Evolutionary conservation across 164 flowering plant genomes (phyloP), one percentile per base, ranked within the genome.

Genomic region (Hamamelis virginiana): DNA sequence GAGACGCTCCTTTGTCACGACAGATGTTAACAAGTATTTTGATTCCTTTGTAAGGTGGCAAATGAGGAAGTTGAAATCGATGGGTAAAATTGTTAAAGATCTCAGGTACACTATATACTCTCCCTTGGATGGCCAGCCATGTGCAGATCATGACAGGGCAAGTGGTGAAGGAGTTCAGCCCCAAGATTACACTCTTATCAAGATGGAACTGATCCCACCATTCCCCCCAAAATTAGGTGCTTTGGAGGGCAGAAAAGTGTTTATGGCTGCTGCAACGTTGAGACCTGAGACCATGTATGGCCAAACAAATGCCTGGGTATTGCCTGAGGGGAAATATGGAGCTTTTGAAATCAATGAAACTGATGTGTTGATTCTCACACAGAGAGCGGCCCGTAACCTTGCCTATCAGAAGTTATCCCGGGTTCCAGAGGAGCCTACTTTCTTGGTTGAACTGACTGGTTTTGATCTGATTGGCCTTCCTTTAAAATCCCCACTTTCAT

Each of bases 251-350:
- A 90, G 73, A 69, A 86, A 73, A 65, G 96, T 93, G 11, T 93
- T 77, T 47, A 68, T 93, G 67, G 96, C 87, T 28, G 98, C 98
- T 64, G 98, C 94, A 14, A 93, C 98, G 1, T 73, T 91, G 77
- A 88, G 98, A 66, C 98, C 98, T 6, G 97, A 93, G 80, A 93
- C 97, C 44, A 91, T 91, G 96, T 93, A 85, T 77, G 98, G 96
- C 48, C 96, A 90, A 72, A 91, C 97, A 56, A 90, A 94, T 74
- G 85, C 89, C 0, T 94, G 97, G 98, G 96, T 94, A 19, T 73
- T 90, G 76, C 94, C 98, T 15, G 88, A 87, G 33, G 98, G 98
- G 21, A 86, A 85, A 52, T 93, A 91, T 77, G 96, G 98, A 41
- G 98, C 98, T 5, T 93, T 76, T 76, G 98, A 93, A 73, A 84